Evolutionary conservation across 129 eudicot species (phyloP).

Genomic region (Chrysanthemum seticuspe): DNA sequence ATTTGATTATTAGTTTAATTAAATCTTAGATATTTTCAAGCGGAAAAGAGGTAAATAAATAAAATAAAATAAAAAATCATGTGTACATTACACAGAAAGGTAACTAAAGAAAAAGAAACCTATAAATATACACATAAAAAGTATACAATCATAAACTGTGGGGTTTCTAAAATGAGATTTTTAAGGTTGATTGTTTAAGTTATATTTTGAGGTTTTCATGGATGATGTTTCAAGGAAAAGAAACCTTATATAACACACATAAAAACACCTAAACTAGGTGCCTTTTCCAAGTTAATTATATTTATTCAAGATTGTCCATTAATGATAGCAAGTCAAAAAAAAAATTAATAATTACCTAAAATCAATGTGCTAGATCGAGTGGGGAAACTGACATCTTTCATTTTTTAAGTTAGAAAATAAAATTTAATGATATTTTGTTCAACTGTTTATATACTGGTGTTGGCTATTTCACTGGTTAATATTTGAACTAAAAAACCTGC

Average conservation of each 20-base stretch:
- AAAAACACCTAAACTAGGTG: conserved; percentile 17
- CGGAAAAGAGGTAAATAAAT: not conserved
- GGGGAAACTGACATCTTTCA: not conserved
- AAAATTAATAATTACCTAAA: conserved; percentile 1
- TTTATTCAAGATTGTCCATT: conserved; percentile 11
- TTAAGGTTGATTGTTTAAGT: conserved; percentile 27
- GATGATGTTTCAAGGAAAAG: conserved; percentile 13
- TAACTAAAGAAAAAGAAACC: too few species aligned
- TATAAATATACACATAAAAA: conserved; percentile 11
- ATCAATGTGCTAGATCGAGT: not conserved
- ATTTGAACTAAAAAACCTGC: not conserved
- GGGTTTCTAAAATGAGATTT: conserved; percentile 22
- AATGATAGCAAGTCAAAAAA: conserved; percentile 14
- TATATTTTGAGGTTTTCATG: not conserved
- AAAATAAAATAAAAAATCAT: not conserved
- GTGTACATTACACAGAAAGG: not conserved
- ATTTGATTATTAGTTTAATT: too few species aligned
- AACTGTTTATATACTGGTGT: too few species aligned
- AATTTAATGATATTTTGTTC: conserved; percentile 1
- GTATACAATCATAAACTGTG: conserved; percentile 33
- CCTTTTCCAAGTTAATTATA: conserved; percentile 7
- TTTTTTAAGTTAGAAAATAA: conserved; percentile 11
- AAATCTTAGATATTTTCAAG: too few species aligned
- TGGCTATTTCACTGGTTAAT: not conserved
- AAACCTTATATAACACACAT: conserved; percentile 10